Evolutionary conservation across 108 stramenopile genomes (phyloP).

Genomic region (Conticribra guillardii): DNA sequence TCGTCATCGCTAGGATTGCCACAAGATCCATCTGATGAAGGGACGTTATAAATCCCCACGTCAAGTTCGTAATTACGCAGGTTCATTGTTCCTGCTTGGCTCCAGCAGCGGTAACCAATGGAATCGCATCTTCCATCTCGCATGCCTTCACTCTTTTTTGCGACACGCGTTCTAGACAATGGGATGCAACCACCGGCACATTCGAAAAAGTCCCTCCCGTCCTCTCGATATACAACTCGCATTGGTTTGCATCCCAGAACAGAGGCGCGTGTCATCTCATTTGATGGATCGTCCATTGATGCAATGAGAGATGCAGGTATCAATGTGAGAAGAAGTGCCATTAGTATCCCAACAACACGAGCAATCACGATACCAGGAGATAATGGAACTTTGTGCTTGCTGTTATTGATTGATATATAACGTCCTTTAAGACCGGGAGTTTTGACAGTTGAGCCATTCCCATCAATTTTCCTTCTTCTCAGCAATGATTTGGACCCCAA

Average conservation of each 20-base stretch:
- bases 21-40: constrained; percentile 38
- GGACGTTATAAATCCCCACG: constrained; percentile 41
- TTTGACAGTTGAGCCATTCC: neutral
- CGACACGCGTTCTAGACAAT: constrained; percentile 26
- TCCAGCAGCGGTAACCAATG: constrained; percentile 41
- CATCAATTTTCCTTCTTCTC: constrained; percentile 28
- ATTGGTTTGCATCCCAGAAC: constrained; percentile 48
- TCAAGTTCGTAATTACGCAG: constrained; percentile 29
- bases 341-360: constrained; percentile 37
- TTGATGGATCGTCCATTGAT: constrained; percentile 32
- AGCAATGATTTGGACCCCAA: constrained; percentile 25
- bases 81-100: constrained; percentile 34
- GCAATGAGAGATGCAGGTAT: constrained; percentile 48
- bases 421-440: constrained; percentile 24
- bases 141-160: constrained; percentile 34
- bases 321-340: constrained; percentile 41
- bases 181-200: constrained; percentile 51
- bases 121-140: constrained; percentile 43
- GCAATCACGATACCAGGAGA: constrained; percentile 25
- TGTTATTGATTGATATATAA: constrained; percentile 10
- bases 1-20: constrained; percentile 9
- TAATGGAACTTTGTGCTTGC: constrained; percentile 9
- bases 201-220: constrained; percentile 23
- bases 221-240: constrained; percentile 37
- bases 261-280: constrained; percentile 44